These are phyloP conservation scores for Chamaecrista fasciculata DNA, from an alignment of 306 rosid genomes.

Conservation along the genomic window DNA sequence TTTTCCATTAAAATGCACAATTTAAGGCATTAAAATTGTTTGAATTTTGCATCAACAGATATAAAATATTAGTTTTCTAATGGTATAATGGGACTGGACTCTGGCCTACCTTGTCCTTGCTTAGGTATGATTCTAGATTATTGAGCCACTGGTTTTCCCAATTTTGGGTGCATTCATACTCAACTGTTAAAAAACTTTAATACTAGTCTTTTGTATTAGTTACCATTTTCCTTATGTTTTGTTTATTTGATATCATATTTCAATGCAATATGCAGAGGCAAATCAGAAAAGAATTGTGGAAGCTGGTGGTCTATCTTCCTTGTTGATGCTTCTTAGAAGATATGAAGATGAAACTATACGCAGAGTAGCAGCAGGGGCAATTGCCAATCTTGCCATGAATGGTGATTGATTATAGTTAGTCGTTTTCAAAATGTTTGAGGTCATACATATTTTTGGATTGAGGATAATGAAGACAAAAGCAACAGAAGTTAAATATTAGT, in stretches of 20 bases:
- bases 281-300: constrained; percentile 94
- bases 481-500: too few relatives aligned
- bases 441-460: neutral
- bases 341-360: constrained; percentile 94
- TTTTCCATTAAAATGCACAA: neutral
- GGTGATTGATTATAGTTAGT: constrained; percentile 45
- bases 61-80: neutral
- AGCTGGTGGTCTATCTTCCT: constrained; percentile 92
- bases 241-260: constrained; percentile 29
- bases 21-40: neutral
- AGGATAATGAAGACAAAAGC: too few relatives aligned
- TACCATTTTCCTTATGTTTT: neutral
- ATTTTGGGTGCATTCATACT: constrained; percentile 13
- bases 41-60: neutral
- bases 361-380: constrained; percentile 98
- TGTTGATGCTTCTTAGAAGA: constrained; percentile 94
- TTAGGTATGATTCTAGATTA: neutral
- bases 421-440: constrained; percentile 14
- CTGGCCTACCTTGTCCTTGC: neutral
- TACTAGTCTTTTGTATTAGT: neutral
- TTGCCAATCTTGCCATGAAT: constrained; percentile 98
- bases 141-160: neutral
- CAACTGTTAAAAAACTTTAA: neutral
- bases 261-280: constrained; percentile 61
- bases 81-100: neutral